phyloP scores from a whole-genome alignment of 192 early-diverging fungal species.

The Gonapodya sp. region DNA sequence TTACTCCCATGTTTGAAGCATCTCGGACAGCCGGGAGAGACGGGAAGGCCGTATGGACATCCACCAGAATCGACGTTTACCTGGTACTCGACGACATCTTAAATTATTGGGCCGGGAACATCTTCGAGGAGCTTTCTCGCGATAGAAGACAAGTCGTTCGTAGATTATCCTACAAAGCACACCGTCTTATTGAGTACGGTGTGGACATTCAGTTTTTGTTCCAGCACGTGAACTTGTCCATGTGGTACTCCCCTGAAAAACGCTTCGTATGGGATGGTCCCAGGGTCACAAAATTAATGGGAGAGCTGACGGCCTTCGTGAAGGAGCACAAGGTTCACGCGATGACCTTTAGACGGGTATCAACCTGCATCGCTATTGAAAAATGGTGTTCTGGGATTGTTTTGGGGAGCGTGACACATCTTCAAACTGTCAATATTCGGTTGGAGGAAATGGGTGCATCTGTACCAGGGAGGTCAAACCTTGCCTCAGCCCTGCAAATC shows the following conservation, averaged over 20 bases:
- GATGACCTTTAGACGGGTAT: not conserved
- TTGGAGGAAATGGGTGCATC: not conserved
- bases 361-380: not conserved
- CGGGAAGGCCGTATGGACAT: not conserved
- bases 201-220: not conserved
- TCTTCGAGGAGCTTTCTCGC: not conserved
- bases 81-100: not conserved
- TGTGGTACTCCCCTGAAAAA: not conserved
- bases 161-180: not conserved
- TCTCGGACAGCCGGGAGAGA: not conserved
- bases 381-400: not conserved
- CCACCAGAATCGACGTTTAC: not conserved
- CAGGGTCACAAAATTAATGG: not conserved
- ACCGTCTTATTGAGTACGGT: not conserved
- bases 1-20: not conserved
- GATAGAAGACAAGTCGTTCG: not conserved
- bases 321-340: not conserved
- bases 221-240: not conserved
- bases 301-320: not conserved
- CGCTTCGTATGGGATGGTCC: not conserved
- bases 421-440: not conserved
- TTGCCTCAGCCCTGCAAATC: not conserved
- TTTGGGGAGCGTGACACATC: not conserved
- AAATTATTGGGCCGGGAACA: not conserved
- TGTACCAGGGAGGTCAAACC: not conserved